Evolutionary conservation across 495 filamentous ascomycete genomes (phyloP), one percentile per base, ranked within the genome.

Genomic region (Cercophora scortea): DNA sequence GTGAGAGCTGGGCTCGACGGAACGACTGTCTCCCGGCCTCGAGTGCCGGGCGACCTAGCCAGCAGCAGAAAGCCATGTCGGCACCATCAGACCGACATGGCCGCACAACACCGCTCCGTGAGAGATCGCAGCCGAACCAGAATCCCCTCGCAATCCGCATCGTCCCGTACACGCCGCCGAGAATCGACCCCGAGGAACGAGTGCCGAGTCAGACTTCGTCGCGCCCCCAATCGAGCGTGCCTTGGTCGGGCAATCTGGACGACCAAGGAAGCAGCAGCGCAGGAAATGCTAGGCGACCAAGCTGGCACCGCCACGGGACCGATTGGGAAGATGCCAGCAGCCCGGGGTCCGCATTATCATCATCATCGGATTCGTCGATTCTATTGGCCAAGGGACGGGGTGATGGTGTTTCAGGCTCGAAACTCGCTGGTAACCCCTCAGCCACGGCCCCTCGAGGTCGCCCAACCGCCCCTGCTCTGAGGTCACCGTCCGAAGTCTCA

Each of bases 121-220:
- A 81, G 58, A 74, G 79, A 52, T 74, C 74, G 16, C 67, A 76
- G 35, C 81, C 82, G 55, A 71, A 79, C 53, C 74, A 64, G 59
- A 82, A 81, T 60, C 67, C 66, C 33, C 61, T 64, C 8, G 70
- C 68, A 45, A 72, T 80, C 56, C 72, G 77, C 52, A 66, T 82
- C 60, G 65, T 85, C 55, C 80, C 76, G 12, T 75, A 73, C 50
- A 72, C 75, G 12, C 78, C 77, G 32, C 72, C 73, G n/a, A 63
- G 67, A 25, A 59, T 69, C 42, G 62, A 65, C 18, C 56, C 60
- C 40, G 68, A 65, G 15, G 61, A 64, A 47, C 61, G 63, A 32
- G 50, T 55, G 33, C 55, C 64, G 49, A 67, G 66, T 45, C 66
- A 69, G 52, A 56, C 62, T 3, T 67, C 66, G 18, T 63, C 58